phyloP scores from a whole-genome alignment of 208 protist genomes.

The Vickermania ingenoplastis region DNA sequence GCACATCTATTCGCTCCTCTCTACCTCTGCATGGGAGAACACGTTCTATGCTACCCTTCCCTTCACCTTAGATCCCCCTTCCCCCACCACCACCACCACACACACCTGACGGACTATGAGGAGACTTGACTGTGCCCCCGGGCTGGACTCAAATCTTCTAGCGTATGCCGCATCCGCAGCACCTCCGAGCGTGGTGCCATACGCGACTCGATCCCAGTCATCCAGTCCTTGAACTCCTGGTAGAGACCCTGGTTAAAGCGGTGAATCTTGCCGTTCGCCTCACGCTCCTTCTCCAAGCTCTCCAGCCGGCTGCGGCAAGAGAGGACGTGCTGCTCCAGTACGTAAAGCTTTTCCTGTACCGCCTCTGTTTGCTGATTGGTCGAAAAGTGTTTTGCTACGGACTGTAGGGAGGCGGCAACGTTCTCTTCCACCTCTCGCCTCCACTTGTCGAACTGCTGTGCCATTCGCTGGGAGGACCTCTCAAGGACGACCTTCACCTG shows the following conservation, averaged over 20 bases:
- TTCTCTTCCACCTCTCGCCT: background rate
- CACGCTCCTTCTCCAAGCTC: constrained; percentile 24
- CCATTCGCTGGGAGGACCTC: background rate
- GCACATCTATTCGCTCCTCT: too few species aligned
- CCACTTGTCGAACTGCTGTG: background rate
- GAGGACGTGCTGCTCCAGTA: constrained; percentile 20
- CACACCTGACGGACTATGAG: too few species aligned
- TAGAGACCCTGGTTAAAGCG: constrained; percentile 44
- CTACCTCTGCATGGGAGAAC: too few species aligned
- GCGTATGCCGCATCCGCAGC: constrained; percentile 23
- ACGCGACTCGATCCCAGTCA: constrained; percentile 60
- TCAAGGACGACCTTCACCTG: background rate
- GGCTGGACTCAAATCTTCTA: constrained; percentile 31
- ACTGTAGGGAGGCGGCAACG: background rate
- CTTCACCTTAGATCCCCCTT: too few species aligned
- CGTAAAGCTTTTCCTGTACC: constrained; percentile 4
- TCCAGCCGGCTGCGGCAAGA: background rate
- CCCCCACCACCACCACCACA: too few species aligned
- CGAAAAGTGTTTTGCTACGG: constrained; percentile 1
- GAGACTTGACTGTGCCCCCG: too few species aligned
- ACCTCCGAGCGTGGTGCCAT: constrained; percentile 49
- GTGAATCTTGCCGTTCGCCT: constrained; percentile 2
- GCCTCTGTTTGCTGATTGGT: constrained; percentile 9
- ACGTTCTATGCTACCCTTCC: too few species aligned
- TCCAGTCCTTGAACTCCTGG: constrained; percentile 78